Evolutionary conservation across 495 filamentous ascomycete genomes (phyloP).

Genomic region (Xylaria bambusicola): DNA sequence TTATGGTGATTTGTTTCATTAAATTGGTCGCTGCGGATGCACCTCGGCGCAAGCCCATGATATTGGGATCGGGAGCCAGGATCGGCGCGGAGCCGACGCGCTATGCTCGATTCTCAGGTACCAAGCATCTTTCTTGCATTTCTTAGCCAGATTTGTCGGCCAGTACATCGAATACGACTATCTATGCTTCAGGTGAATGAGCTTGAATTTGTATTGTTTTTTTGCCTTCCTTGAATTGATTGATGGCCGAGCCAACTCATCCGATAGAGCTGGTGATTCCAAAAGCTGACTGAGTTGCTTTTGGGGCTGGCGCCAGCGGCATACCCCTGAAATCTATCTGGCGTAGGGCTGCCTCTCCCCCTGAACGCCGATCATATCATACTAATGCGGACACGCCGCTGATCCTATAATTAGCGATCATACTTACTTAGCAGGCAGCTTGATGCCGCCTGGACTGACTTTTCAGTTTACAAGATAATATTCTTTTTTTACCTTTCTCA

Average conservation of each 20-base stretch:
- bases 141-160: neutral
- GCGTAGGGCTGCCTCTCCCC: neutral
- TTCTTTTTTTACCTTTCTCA: too few species aligned
- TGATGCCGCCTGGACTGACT: too few species aligned
- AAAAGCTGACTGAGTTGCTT: neutral
- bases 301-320: neutral
- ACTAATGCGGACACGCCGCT: neutral
- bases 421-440: too few species aligned
- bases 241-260: too few species aligned
- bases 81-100: neutral
- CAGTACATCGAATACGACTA: neutral
- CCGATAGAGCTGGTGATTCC: too few species aligned
- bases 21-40: neutral
- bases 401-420: neutral
- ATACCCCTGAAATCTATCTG: conserved; percentile 7
- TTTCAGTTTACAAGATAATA: too few species aligned
- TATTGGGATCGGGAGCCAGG: conserved; percentile 4
- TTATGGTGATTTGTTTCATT: neutral
- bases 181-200: too few species aligned
- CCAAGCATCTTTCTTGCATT: neutral
- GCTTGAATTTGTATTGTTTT: too few species aligned
- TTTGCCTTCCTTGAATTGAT: too few species aligned
- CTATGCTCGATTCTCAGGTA: neutral
- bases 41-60: neutral
- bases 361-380: conserved; percentile 9